phyloP scores from a whole-genome alignment of 2,329 filamentous ascomycete species.

The Zelopaecilomyces penicillatus region DNA sequence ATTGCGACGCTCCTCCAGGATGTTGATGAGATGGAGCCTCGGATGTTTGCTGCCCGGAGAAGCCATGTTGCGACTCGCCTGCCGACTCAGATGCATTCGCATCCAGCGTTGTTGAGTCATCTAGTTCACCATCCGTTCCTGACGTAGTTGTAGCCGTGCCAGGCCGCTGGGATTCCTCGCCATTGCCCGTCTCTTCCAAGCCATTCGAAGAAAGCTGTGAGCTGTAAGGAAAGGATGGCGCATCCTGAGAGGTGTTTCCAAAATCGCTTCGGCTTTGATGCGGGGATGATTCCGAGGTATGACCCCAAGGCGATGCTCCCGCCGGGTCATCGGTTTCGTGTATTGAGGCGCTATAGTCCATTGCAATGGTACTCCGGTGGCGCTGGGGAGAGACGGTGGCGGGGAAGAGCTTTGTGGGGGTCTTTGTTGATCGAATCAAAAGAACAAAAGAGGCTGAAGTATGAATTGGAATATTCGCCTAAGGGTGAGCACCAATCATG shows the following conservation, averaged over 20 bases:
- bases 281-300: constrained; percentile 43
- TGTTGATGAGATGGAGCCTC: constrained; percentile 16
- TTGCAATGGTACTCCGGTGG: constrained; percentile 20
- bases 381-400: constrained; percentile 8
- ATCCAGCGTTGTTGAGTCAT: constrained; percentile 22
- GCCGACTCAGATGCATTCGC: constrained; percentile 7
- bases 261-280: constrained; percentile 37
- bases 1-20: constrained; percentile 13
- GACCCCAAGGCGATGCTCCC: constrained; percentile 48
- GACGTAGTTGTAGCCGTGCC: constrained; percentile 38
- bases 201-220: constrained; percentile 34
- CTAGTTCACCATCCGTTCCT: constrained; percentile 32
- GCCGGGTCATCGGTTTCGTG: constrained; percentile 45
- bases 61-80: constrained; percentile 9
- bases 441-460: not conserved
- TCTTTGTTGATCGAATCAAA: not conserved
- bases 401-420: constrained; percentile 13
- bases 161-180: constrained; percentile 36
- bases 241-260: constrained; percentile 30
- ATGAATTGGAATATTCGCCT: not conserved
- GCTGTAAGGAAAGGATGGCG: constrained; percentile 34
- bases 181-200: constrained; percentile 27
- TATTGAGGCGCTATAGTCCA: constrained; percentile 53
- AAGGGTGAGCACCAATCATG: constrained; percentile 7
- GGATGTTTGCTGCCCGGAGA: constrained; percentile 10